Conservation (phyloP, 495 filamentous ascomycete species). For the Aspergillus diversus region DNA sequence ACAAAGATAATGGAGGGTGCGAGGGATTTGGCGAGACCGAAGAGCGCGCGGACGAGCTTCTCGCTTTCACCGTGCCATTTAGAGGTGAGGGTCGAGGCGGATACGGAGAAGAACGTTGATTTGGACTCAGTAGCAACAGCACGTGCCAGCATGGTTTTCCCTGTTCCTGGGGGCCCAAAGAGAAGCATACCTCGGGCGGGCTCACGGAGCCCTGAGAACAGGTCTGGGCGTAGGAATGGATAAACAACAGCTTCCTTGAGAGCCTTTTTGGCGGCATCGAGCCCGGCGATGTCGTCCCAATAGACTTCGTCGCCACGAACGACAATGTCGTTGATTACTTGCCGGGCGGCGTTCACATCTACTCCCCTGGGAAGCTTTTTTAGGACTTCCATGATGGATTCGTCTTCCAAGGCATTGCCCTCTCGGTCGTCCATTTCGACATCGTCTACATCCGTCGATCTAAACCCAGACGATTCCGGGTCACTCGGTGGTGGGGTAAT, state of each 20-base stretch:
- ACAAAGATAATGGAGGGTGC: constrained; percentile 98
- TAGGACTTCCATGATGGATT: constrained; percentile 62
- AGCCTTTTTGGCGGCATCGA: constrained; percentile 88
- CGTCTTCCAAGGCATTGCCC: constrained; percentile 38
- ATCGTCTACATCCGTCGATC: constrained; percentile 34
- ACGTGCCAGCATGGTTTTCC: constrained; percentile 96
- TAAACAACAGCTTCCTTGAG: constrained; percentile 97
- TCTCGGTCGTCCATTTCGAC: constrained; percentile 36
- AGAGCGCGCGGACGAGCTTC: constrained; percentile 93
- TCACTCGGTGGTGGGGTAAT: constrained; percentile 52
- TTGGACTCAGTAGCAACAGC: constrained; percentile 94
- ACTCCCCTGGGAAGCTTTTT: constrained; percentile 79
- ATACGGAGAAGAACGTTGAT: constrained; percentile 97
- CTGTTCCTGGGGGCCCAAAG: constrained; percentile 95
- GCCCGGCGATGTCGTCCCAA: constrained; percentile 92
- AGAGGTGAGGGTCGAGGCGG: constrained; percentile 87
- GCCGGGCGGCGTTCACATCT: constrained; percentile 79
- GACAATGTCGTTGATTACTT: constrained; percentile 96
- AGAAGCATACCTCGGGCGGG: constrained; percentile 94
- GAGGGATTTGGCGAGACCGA: constrained; percentile 84
- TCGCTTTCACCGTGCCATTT: constrained; percentile 98
- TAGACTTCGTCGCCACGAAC: constrained; percentile 92
- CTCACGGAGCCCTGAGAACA: constrained; percentile 94
- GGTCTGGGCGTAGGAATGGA: constrained; percentile 91
- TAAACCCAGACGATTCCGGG: constrained; percentile 41